These are phyloP conservation scores for Centella asiatica DNA, from an alignment of 129 eudicot genomes.

Conservation along the genomic window DNA sequence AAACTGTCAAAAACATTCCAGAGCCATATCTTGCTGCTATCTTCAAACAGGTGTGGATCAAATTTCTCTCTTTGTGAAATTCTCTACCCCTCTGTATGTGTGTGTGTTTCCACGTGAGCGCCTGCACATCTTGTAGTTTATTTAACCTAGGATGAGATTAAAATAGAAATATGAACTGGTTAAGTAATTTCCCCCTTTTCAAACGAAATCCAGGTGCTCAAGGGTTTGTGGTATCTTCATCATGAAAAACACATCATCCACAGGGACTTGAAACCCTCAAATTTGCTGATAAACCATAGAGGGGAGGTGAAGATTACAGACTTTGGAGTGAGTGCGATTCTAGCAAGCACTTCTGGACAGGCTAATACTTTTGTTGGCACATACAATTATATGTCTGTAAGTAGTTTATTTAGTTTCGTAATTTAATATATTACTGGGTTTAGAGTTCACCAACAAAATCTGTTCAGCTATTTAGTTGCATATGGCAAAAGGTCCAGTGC, in stretches of 20 bases:
- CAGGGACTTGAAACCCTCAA: constrained; percentile 94
- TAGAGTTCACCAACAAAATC: not conserved
- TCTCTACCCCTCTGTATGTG: too few species aligned
- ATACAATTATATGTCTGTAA: constrained; percentile 93
- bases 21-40: constrained; percentile 89
- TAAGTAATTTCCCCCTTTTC: not conserved
- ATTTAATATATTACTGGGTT: not conserved
- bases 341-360: constrained; percentile 80
- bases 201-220: constrained; percentile 53
- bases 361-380: constrained; percentile 95
- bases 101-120: too few species aligned
- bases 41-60: constrained; percentile 66
- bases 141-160: too few species aligned
- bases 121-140: too few species aligned
- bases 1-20: constrained; percentile 62
- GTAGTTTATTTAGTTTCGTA: constrained; percentile 19
- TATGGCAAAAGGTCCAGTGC: not conserved
- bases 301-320: constrained; percentile 98
- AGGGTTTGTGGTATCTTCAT: constrained; percentile 94
- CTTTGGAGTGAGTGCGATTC: constrained; percentile 95
- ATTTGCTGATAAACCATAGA: constrained; percentile 81
- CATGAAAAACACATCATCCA: constrained; percentile 91
- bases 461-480: not conserved
- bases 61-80: too few species aligned
- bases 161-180: too few species aligned